These are phyloP conservation scores for Pelargonium hybrid DNA, from an alignment of 441 rosid species.

Conservation along the genomic window DNA sequence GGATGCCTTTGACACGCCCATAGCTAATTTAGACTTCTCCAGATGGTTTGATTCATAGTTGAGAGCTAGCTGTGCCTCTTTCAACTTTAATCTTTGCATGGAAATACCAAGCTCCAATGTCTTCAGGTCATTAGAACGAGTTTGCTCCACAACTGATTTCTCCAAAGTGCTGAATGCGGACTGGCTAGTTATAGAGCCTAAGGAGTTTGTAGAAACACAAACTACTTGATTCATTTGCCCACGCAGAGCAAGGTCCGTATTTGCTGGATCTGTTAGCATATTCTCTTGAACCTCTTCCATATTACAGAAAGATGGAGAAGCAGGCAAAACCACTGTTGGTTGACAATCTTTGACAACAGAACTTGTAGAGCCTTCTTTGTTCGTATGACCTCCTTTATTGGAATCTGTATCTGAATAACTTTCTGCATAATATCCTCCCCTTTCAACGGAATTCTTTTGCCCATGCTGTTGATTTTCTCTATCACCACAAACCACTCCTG, in stretches of 20 bases:
- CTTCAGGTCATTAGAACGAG: slow-evolving; percentile 73
- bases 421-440: background rate
- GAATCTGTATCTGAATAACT: background rate
- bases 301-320: background rate
- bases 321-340: background rate
- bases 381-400: background rate
- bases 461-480: background rate
- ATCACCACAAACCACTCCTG: slow-evolving; percentile 13
- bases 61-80: slow-evolving; percentile 46
- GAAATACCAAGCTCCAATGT: slow-evolving; percentile 47
- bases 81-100: slow-evolving; percentile 40
- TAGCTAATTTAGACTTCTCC: slow-evolving; percentile 49
- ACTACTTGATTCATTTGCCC: slow-evolving; percentile 30
- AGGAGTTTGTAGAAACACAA: slow-evolving; percentile 27
- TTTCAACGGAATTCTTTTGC: background rate
- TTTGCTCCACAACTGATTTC: slow-evolving; percentile 49
- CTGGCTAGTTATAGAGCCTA: slow-evolving; percentile 21
- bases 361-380: slow-evolving; percentile 4
- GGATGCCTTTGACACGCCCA: slow-evolving; percentile 56
- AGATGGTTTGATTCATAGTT: slow-evolving; percentile 46
- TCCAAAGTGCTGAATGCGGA: slow-evolving; percentile 30
- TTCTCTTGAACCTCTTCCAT: slow-evolving; percentile 37
- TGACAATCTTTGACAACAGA: slow-evolving; percentile 4
- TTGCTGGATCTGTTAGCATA: slow-evolving; percentile 18
- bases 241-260: slow-evolving; percentile 32